Percentiles rank a stretch among this genome's conserved stretches.
phyloP scores from a whole-genome alignment of 192 early-diverging fungal species.

The Coemansia sp. region DNA sequence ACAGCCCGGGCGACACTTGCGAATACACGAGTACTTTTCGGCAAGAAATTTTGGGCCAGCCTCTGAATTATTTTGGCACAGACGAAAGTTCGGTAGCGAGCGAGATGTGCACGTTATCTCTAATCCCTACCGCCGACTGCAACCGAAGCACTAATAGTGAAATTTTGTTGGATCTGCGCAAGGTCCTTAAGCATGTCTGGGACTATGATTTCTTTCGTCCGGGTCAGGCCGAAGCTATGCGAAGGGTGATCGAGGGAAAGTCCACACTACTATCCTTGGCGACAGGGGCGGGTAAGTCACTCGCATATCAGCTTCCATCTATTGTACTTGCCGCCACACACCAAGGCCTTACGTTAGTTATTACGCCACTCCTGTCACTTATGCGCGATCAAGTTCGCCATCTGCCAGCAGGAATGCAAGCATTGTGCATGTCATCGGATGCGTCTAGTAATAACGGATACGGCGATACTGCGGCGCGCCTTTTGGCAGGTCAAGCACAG shows the following conservation, averaged over 20 bases:
- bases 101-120: neutral
- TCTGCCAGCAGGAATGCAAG: slow-evolving; percentile 60
- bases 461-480: slow-evolving; percentile 22
- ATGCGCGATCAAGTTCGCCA: slow-evolving; percentile 82
- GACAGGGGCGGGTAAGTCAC: slow-evolving; percentile 72
- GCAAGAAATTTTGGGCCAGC: neutral
- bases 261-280: slow-evolving; percentile 59
- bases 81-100: slow-evolving; percentile 5
- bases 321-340: slow-evolving; percentile 55
- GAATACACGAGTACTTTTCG: neutral
- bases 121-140: neutral
- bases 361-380: slow-evolving; percentile 77
- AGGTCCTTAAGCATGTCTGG: slow-evolving; percentile 53
- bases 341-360: slow-evolving; percentile 63
- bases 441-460: slow-evolving; percentile 13
- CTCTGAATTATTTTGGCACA: neutral
- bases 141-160: neutral
- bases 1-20: neutral
- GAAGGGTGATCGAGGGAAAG: slow-evolving; percentile 36
- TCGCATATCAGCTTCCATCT: slow-evolving; percentile 75
- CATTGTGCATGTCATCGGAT: slow-evolving; percentile 63
- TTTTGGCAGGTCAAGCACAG: slow-evolving; percentile 57
- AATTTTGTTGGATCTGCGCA: slow-evolving; percentile 43
- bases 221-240: slow-evolving; percentile 56
- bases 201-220: slow-evolving; percentile 39